These are phyloP conservation scores for Lophiotrema nucula DNA, from an alignment of 495 filamentous ascomycete species.

Conservation along the genomic window DNA sequence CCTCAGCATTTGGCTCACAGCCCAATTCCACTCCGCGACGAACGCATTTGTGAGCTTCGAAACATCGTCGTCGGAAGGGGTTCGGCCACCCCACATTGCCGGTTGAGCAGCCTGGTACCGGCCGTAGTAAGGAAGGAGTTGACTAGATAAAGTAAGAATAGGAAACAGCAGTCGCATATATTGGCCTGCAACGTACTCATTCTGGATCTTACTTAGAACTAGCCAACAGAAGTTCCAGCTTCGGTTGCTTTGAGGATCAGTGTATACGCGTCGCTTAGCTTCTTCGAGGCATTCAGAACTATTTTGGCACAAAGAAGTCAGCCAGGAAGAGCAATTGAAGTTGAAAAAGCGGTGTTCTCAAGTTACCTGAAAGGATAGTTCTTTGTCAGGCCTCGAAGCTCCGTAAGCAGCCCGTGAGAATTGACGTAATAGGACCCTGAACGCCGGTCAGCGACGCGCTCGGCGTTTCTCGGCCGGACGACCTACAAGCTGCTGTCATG, in stretches of 20 bases:
- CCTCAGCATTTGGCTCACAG: slow-evolving; percentile 63
- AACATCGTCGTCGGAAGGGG: slow-evolving; percentile 54
- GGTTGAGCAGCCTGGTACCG: slow-evolving; percentile 58
- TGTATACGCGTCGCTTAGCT: slow-evolving; percentile 63
- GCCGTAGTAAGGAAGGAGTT: slow-evolving; percentile 61
- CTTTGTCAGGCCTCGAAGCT: slow-evolving; percentile 65
- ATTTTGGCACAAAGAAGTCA: not conserved
- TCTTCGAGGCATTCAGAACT: slow-evolving; percentile 66
- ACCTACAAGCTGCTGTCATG: slow-evolving; percentile 65
- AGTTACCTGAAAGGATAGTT: slow-evolving; percentile 63
- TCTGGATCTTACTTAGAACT: slow-evolving; percentile 64
- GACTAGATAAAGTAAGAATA: slow-evolving; percentile 44
- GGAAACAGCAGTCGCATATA: not conserved
- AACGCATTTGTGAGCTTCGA: slow-evolving; percentile 63
- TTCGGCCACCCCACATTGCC: slow-evolving; percentile 69
- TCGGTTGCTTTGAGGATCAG: slow-evolving; percentile 62
- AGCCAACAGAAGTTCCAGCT: slow-evolving; percentile 82
- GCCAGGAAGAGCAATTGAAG: not conserved
- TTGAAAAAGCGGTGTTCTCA: not conserved
- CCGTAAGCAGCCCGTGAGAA: slow-evolving; percentile 69
- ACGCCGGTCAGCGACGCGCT: slow-evolving; percentile 13
- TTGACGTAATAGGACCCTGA: slow-evolving; percentile 65
- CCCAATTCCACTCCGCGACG: slow-evolving; percentile 65
- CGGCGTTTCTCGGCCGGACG: not conserved
- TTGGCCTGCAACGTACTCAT: slow-evolving; percentile 54